Base-by-base conservation (phyloP, 2,329 filamentous ascomycete species). In the Kalmusia sp. region DNA sequence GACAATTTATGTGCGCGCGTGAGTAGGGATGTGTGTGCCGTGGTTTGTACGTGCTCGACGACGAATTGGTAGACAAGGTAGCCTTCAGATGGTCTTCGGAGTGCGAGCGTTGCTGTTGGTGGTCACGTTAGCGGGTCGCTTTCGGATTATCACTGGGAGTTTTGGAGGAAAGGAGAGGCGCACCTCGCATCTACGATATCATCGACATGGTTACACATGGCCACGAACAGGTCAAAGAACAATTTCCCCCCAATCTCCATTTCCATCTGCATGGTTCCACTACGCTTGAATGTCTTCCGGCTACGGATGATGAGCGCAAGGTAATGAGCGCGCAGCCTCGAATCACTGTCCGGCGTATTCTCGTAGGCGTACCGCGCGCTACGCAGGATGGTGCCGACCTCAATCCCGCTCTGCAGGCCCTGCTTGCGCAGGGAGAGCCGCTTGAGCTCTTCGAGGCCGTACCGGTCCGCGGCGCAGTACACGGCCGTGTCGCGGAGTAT, bases 171-270 rank as follows among this genome's bases (percentile, higher is more conserved):
- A 51, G 35, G 38, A 53, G 52, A 25, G 27, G 68, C 69, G 70
- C 61, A 73, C 85, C 85, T 89, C 77, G 91, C 87, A 75, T 95
- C 92, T 79, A 91, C 89, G 79, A 97, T 87, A 78, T 97, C 93
- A 84, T 97, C 93, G 72, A 97, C 89, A 82, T 96, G 93, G 80
- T 96, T 97, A 84, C 92, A 96, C 89, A 97, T 91, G 70, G 93
- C 93, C 74, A 97, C 93, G 77, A 97, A 98, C 78, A 98, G 83
- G 84, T 97, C 93, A 81, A 98, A 98, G 84, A 95, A 97, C 80
- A 97, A 84, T 84, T 93, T 93, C 79, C 84, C 92, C 76, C 93
- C 92, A 77, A 87, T 87, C 82, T 96, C 91, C 93, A 98, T 97
- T 82, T 97, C 93, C 81, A 90, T 89, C 85, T 97, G 93, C 92